Evolutionary conservation across 176 grass and related monocot genomes (phyloP), one percentile per base, ranked within the genome.

Genomic region (Paspalum notatum): DNA sequence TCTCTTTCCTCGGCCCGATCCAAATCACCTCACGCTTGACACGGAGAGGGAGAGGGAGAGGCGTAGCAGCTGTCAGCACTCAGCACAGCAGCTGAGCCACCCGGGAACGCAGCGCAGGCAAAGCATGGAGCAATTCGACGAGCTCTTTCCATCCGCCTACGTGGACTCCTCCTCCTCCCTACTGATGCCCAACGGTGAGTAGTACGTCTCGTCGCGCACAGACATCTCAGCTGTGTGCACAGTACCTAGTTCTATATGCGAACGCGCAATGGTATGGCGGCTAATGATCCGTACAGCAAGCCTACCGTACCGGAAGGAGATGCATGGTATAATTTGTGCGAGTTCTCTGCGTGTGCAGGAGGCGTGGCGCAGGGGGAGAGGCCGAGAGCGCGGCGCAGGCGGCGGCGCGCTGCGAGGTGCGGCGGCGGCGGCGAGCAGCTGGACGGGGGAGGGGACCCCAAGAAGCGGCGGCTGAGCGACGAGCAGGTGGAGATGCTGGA

Each of bases 401-500:
- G 78, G 66, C 48, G 88, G 43, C 60, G 60, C 18, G 66, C 71
- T 2, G 67, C 83, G 60, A 82, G 88, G 73, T 86, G 73, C 72
- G 68, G 59, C 11, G 74, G 18, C 10, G 64, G 50, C 26, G 66
- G 58, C 17, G 88, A 82, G 37, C 32, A 82, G 37, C 32, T 62
- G 32, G 83, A 71, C 65, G 87, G 46, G 0, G 77, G 66, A 68
- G 80, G 75, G 18, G 85, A 99, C 42, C 76, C 74, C 50, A 99
- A 93, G 84, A 99, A 99, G 83, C 47, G 90, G 22, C 82, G 93
- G 48, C 82, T 99, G 14, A 99, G 39, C 55, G 93, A 99, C 37
- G 86, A 93, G 61, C 96, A 99, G 87, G 92, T 90, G 25, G 88
- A 85, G 79, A 86, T 88, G 68, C 78, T 99, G 50, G 96, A 99